Conservation (phyloP, 225 moss, liverwort and hornwort genomes). For the Pseudisothecium myosuroides region DNA sequence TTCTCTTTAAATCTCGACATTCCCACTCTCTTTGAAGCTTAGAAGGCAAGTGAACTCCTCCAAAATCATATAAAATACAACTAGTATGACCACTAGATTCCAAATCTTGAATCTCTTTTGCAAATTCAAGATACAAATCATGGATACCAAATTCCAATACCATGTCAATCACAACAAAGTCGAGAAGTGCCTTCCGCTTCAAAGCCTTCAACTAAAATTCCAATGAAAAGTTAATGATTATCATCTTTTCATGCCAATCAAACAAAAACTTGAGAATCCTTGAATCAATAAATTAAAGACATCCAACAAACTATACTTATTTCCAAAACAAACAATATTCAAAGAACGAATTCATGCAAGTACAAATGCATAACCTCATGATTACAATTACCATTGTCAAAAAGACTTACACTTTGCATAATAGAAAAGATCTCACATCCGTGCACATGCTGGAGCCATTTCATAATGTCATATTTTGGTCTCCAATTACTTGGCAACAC, state of each 20-base stretch:
- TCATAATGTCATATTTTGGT: background rate
- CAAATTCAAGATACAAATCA: background rate
- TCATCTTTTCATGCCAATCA: too few species aligned
- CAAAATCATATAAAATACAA: background rate
- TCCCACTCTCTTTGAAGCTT: fast-evolving
- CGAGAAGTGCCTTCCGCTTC: background rate
- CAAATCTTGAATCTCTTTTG: background rate
- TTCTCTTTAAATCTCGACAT: background rate
- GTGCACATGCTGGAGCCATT: background rate
- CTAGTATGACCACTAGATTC: background rate
- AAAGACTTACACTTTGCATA: background rate
- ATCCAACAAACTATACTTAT: fast-evolving
- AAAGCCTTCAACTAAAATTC: background rate
- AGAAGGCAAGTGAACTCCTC: fast-evolving
- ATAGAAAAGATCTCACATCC: background rate
- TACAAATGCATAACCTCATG: background rate
- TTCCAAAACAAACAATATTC: background rate
- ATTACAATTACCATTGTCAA: fast-evolving
- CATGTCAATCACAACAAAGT: fast-evolving
- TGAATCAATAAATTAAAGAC: fast-evolving
- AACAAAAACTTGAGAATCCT: background rate
- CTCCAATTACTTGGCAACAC: background rate
- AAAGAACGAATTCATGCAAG: background rate
- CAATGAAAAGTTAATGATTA: background rate
- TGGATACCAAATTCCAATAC: background rate